phyloP scores from a whole-genome alignment of 1,139 yeast genomes.

The Lodderomyces theae region DNA sequence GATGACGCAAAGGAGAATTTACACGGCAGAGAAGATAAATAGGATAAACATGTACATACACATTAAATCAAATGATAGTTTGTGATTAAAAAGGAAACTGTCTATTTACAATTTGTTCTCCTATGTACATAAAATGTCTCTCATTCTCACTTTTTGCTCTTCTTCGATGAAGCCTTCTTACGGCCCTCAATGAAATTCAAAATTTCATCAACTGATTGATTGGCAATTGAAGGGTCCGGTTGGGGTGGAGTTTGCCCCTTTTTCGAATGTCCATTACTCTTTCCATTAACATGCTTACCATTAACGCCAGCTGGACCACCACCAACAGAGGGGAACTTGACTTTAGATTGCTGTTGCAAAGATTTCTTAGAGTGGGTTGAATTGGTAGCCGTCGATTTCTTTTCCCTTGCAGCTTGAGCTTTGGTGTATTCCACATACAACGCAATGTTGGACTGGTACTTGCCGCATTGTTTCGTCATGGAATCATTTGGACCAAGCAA shows the following conservation, averaged over 20 bases:
- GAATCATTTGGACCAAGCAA: constrained; percentile 62
- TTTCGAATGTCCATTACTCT: constrained; percentile 16
- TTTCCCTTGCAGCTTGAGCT: constrained; percentile 29
- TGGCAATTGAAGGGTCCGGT: constrained; percentile 55
- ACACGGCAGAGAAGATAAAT: constrained; percentile 7
- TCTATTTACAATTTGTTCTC: constrained; percentile 6
- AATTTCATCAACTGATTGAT: constrained; percentile 65
- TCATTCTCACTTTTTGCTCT: constrained; percentile 13
- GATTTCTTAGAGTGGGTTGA: constrained; percentile 15
- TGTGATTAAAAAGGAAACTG: neutral
- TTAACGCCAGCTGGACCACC: constrained; percentile 3
- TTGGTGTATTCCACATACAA: constrained; percentile 39
- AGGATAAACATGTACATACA: constrained; percentile 11
- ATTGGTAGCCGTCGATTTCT: constrained; percentile 14
- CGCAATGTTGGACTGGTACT: constrained; percentile 54
- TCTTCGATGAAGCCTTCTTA: constrained; percentile 17
- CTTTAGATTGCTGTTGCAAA: constrained; percentile 8
- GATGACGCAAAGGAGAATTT: constrained; percentile 2
- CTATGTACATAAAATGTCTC: too few relatives aligned
- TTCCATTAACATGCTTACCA: constrained; percentile 3
- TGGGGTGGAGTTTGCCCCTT: constrained; percentile 30
- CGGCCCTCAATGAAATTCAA: constrained; percentile 62
- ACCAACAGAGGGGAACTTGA: neutral
- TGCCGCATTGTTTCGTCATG: constrained; percentile 60
- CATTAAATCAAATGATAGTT: constrained; percentile 10